Evolutionary conservation across 2,329 filamentous ascomycete genomes (phyloP).

Genomic region (Intubia oerlemansii): DNA sequence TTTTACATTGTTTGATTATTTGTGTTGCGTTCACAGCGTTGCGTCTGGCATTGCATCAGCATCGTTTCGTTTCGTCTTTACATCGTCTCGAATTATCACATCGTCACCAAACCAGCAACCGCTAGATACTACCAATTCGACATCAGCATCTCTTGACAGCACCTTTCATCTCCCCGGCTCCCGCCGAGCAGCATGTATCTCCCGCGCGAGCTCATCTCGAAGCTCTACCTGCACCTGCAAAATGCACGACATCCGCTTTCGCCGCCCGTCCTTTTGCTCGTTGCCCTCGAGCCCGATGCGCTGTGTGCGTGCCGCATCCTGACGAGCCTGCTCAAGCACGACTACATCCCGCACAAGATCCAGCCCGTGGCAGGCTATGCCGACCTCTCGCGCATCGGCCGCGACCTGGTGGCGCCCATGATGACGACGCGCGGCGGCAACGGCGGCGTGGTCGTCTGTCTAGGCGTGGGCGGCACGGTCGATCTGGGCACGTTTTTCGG

Average conservation of each 20-base stretch:
- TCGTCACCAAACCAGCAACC: too few relatives aligned
- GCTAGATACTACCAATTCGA: too few relatives aligned
- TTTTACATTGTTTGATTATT: too few relatives aligned
- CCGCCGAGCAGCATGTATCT: slow-evolving; percentile 97
- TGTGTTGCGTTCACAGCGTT: too few relatives aligned
- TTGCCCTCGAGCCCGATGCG: slow-evolving; percentile 84
- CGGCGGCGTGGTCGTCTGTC: slow-evolving; percentile 75
- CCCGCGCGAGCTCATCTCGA: slow-evolving; percentile 69
- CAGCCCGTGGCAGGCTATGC: slow-evolving; percentile 85
- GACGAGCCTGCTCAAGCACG: slow-evolving; percentile 80
- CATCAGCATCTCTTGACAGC: slow-evolving; percentile 6
- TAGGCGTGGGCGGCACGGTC: slow-evolving; percentile 81
- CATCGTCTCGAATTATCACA: too few relatives aligned
- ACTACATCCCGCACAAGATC: slow-evolving; percentile 96
- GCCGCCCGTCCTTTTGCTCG: slow-evolving; percentile 76
- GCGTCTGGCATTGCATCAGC: too few relatives aligned
- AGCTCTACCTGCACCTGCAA: slow-evolving; percentile 78
- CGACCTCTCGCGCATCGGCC: slow-evolving; percentile 62
- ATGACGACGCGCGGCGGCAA: slow-evolving; percentile 65
- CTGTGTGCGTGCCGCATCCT: slow-evolving; percentile 91
- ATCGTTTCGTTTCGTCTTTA: too few relatives aligned
- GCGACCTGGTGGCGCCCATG: slow-evolving; percentile 66
- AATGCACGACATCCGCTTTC: slow-evolving; percentile 74
- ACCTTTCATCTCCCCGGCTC: neutral
- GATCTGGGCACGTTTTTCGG: slow-evolving; percentile 67